Base-by-base conservation (phyloP, 2,329 filamentous ascomycete genomes). In the Fusarium oligoseptatum region DNA sequence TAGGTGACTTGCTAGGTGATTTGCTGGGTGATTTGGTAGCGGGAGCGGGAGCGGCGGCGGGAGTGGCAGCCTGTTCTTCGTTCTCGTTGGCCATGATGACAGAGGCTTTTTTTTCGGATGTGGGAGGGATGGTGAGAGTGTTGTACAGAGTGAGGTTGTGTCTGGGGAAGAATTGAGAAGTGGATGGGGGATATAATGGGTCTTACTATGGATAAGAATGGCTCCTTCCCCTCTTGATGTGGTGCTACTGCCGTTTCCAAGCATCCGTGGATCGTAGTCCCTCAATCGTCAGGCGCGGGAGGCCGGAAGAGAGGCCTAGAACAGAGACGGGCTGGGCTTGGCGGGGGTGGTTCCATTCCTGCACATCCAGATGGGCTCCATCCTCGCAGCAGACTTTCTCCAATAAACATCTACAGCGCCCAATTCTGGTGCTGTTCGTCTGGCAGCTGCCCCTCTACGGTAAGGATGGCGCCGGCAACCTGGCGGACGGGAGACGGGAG, bases 71-170 rank as follows among this genome's bases (percentile, higher is more conserved):
- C 36, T 41, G 36, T 29, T 60, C 56, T 57, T 57, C 20, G 17
- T 52, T 52, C 20, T 57, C 32, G 22, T 57, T 57, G 32, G 55
- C 32, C 55, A 57, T 57, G 12, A 37, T 37, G 36, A n/a, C 36
- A 12, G 55, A 52, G 14, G 12, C 12, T 48, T 70, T 71, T 70
- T 71, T 24, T 71, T 27, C 15, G n/a, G 15, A 22, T n/a, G 55
- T 22, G 14, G 7, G 55, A 22, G 7, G 20, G 32, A 12, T 24
- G 32, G 12, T 34, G 50, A 55, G 32, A 57, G 20, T 24, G 29
- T 22, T 20, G 34, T 57, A 36, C 27, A 52, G 6, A n/a, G 5
- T 6, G 27, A 52, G 48, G 27, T 52, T 52, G 48, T 50, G 14
- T 52, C 17, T 52, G 17, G 48, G 48, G 48, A 50, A 27, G 22